phyloP scores from a whole-genome alignment of 345 rosid species.

The Brassica cretica region DNA sequence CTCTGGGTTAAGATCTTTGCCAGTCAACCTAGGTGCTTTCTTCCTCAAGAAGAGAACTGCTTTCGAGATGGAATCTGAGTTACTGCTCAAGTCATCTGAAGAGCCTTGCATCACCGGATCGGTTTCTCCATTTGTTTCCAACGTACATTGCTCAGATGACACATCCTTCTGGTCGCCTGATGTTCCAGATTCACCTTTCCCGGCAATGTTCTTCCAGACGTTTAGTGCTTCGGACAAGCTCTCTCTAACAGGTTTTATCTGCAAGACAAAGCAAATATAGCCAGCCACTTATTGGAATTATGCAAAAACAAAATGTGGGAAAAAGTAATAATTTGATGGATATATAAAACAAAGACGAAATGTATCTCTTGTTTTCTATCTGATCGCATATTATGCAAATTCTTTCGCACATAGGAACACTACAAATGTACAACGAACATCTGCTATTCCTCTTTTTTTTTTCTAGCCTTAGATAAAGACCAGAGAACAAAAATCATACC shows the following conservation, averaged over 20 bases:
- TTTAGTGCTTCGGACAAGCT: constrained; percentile 90
- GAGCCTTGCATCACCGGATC: constrained; percentile 48
- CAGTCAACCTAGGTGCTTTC: constrained; percentile 70
- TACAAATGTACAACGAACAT: not conserved
- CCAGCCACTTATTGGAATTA: not conserved
- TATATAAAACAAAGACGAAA: too few species aligned
- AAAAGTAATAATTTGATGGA: not conserved
- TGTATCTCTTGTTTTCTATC: too few species aligned
- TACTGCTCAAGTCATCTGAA: constrained; percentile 50
- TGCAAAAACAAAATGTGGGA: not conserved
- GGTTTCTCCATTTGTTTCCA: constrained; percentile 45
- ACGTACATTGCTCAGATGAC: constrained; percentile 52
- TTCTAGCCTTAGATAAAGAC: constrained; percentile 12
- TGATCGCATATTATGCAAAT: not conserved
- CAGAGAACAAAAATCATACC: not conserved
- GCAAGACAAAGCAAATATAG: constrained; percentile 38
- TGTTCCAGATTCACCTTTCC: constrained; percentile 58
- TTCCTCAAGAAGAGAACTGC: constrained; percentile 83
- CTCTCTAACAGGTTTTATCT: constrained; percentile 96
- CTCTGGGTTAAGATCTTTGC: constrained; percentile 85
- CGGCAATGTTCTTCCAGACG: constrained; percentile 80
- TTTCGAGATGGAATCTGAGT: constrained; percentile 54
- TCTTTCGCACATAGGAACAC: not conserved
- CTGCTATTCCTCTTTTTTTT: not conserved
- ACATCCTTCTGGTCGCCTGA: constrained; percentile 58